Evolutionary conservation across 1,284 basidiomycete genomes (phyloP).

Genomic region (Coriolopsis trogii): DNA sequence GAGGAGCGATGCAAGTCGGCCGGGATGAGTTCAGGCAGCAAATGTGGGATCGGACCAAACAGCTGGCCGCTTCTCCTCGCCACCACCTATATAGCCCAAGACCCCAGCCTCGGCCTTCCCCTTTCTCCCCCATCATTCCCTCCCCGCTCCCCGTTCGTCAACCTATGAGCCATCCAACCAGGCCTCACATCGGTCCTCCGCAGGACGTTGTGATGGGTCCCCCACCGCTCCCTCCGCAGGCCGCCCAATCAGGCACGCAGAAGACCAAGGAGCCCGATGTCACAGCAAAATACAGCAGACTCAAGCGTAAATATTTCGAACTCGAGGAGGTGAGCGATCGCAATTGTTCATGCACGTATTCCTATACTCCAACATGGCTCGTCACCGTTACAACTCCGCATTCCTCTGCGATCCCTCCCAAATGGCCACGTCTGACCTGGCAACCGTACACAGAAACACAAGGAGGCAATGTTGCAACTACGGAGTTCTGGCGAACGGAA

Average conservation of each 20-base stretch:
- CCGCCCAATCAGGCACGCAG: conserved; percentile 32
- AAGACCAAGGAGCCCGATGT: conserved; percentile 46
- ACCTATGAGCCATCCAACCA: conserved; percentile 34
- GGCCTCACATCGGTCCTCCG: conserved; percentile 33
- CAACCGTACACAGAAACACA: conserved; percentile 49
- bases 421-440: conserved; percentile 25
- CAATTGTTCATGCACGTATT: not conserved
- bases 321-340: conserved; percentile 61
- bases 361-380: conserved; percentile 3
- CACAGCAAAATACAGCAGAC: conserved; percentile 60
- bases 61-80: conserved; percentile 34
- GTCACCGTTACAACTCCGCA: conserved; percentile 6
- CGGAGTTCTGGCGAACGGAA: conserved; percentile 60
- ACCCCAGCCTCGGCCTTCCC: conserved; percentile 23
- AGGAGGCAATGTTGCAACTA: conserved; percentile 55
- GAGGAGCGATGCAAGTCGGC: conserved; percentile 19
- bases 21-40: conserved; percentile 20
- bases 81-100: conserved; percentile 26
- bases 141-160: conserved; percentile 20
- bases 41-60: conserved; percentile 35
- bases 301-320: conserved; percentile 65
- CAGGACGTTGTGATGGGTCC: conserved; percentile 54
- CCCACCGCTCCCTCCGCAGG: conserved; percentile 43
- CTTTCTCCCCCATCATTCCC: conserved; percentile 25
- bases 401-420: conserved; percentile 1